Base-by-base conservation (phyloP, 805 yeast species). In the Starmerella stellata region DNA sequence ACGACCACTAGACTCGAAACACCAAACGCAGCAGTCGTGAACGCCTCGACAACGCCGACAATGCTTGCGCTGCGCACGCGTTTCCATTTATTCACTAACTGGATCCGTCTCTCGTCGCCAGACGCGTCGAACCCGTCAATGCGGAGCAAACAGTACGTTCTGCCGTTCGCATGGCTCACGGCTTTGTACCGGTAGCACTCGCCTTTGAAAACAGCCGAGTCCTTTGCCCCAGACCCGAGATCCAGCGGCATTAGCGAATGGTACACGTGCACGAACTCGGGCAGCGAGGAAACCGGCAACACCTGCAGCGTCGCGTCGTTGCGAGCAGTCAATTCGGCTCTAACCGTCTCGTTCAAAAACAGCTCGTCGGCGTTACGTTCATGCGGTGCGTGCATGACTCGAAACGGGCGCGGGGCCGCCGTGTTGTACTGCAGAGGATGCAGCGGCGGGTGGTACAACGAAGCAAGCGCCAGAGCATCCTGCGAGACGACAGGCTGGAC, bases 231-330 rank as follows among this genome's bases (percentile, higher is more conserved):
- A 7, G 30, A 25, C 17, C 44, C 43, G 19, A 43, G 57, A 55
- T 82, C 94, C 31, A 87, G 64, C 2, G 94, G 94, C 23, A 76
- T 83, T 41, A 87, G 64, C 17, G 90, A 75, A 58, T 81, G 93
- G 59, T 83, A 87, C 19, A 68, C 72, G 38, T 75, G 76, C n/a
- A 90, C 79, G 48, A 71, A 69, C 28, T 75, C 78, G 0, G 96
- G 83, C 51, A 85, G 53, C 44, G 63, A 58, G 39, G 75, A 56
- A 51, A 69, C 68, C 46, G 70, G 65, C 30, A 82, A 61, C 3
- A 72, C 66, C 54, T 78, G 82, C 44, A 81, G 63, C 3, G 85
- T 69, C 8, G 92, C 92, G 53, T 78, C 90, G 55, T 80, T 80
- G 49, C 74, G 79, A 46, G 67, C 65, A 42, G 74, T 76, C 32